A percentile compares a stretch with the other conserved stretches of the same genome.
These are phyloP conservation scores for Aspergillus neoniger DNA, from an alignment of 2,329 filamentous ascomycete genomes.

Conservation along the genomic window DNA sequence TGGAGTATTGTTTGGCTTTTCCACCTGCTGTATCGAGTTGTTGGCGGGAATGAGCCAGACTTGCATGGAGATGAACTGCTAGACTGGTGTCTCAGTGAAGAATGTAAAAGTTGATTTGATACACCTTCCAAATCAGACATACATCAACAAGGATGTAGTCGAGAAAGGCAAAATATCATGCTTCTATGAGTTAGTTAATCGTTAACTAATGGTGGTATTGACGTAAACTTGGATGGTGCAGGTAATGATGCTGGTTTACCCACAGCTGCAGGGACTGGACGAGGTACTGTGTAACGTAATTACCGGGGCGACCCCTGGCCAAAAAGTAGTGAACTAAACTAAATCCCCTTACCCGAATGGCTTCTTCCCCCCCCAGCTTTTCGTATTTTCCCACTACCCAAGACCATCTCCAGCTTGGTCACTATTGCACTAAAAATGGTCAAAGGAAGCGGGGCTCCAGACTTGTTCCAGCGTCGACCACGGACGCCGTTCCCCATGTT, in stretches of 20 bases:
- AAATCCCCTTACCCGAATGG: background rate
- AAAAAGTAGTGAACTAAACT: no score
- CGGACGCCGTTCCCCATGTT: background rate
- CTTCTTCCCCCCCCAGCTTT: background rate
- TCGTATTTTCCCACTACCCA: background rate
- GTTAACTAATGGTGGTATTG: background rate
- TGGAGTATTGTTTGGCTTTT: background rate
- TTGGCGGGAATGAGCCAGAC: conserved; percentile 1
- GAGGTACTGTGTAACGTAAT: background rate
- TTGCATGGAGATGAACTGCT: background rate
- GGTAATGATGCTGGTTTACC: background rate
- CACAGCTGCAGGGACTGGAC: background rate
- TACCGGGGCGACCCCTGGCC: background rate
- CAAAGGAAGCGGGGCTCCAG: conserved; percentile 1
- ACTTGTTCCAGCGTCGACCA: background rate
- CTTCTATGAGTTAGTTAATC: no score
- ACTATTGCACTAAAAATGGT: no score
- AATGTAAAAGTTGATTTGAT: background rate
- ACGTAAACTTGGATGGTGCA: background rate
- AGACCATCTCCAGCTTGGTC: background rate
- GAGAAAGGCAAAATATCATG: no score
- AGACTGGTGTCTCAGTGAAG: conserved; percentile 2
- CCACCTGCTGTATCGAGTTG: background rate
- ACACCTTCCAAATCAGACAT: background rate
- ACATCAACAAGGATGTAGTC: background rate